Percentiles rank a stretch among this genome's conserved stretches.
Evolutionary conservation across 805 yeast species (phyloP).

Genomic region (Wickerhamomyces canadensis): DNA sequence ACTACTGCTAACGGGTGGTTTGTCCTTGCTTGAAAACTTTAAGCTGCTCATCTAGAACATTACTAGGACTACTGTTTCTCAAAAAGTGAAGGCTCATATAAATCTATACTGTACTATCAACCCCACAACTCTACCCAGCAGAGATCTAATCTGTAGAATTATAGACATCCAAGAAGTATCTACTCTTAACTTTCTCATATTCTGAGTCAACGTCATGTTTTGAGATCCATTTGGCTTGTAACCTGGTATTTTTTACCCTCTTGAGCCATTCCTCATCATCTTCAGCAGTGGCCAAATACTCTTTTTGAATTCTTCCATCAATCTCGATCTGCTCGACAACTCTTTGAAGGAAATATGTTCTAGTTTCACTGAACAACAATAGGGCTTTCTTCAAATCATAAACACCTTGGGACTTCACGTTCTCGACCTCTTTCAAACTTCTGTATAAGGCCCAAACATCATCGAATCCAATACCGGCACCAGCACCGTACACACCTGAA

Average conservation of each 20-base stretch:
- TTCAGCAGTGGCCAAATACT: conserved; percentile 3
- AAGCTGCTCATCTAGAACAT: too few relatives aligned
- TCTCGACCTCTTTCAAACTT: conserved; percentile 4
- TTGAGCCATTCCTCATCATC: conserved; percentile 10
- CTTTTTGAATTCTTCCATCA: conserved; percentile 1
- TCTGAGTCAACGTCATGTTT: conserved; percentile 7
- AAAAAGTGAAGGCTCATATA: too few relatives aligned
- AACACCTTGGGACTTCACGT: background rate
- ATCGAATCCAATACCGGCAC: conserved; percentile 14
- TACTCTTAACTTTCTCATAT: conserved; percentile 5
- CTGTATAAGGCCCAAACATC: conserved; percentile 12
- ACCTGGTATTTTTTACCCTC: background rate
- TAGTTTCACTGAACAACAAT: conserved; percentile 8
- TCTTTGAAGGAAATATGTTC: conserved; percentile 5
- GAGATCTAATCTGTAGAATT: too few relatives aligned
- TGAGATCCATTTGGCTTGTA: conserved; percentile 7
- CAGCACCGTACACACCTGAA: conserved; percentile 15
- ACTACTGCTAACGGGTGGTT: too few relatives aligned
- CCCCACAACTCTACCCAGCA: too few relatives aligned
- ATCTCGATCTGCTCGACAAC: conserved; percentile 10
- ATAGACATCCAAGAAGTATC: conserved; percentile 6
- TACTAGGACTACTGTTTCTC: too few relatives aligned
- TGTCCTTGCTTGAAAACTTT: too few relatives aligned
- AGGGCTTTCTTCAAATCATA: conserved; percentile 7
- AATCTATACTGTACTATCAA: too few relatives aligned